Percentiles rank a stretch among this genome's conserved stretches.
Conservation (phyloP, 2,329 filamentous ascomycete genomes). For the Ophiostoma fasciatum region DNA sequence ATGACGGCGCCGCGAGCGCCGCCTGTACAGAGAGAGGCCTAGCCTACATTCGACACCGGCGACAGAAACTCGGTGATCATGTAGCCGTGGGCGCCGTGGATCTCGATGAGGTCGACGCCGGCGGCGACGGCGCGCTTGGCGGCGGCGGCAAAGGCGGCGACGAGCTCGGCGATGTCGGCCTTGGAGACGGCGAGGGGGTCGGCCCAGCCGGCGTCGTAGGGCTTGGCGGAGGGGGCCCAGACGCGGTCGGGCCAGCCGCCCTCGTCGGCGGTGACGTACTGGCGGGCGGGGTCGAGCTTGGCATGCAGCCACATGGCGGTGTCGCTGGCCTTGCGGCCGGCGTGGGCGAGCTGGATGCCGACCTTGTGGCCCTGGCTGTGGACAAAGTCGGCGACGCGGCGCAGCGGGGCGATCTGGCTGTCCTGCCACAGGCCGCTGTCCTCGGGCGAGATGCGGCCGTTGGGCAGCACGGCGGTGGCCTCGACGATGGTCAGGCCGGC, state of each 20-base stretch:
- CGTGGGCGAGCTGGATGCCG: conserved; percentile 70
- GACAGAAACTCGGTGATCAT: conserved; percentile 51
- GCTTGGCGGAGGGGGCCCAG: conserved; percentile 33
- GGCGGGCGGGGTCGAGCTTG: conserved; percentile 30
- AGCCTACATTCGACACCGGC: conserved; percentile 36
- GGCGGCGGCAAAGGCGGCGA: conserved; percentile 44
- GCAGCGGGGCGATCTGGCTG: conserved; percentile 59
- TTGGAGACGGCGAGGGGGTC: conserved; percentile 52
- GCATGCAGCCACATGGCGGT: conserved; percentile 45
- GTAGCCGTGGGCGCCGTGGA: conserved; percentile 51
- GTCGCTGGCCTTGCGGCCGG: conserved; percentile 53
- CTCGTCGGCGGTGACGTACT: conserved; percentile 35
- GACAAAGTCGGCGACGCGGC: conserved; percentile 59
- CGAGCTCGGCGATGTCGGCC: conserved; percentile 51
- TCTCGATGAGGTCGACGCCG: conserved; percentile 64
- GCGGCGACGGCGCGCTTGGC: conserved; percentile 47
- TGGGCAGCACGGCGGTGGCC: conserved; percentile 58
- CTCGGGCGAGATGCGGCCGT: conserved; percentile 72
- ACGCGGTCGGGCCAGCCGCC: conserved; percentile 45
- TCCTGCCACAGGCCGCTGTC: conserved; percentile 75
- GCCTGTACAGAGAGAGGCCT: not conserved
- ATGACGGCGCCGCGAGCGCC: too few relatives aligned
- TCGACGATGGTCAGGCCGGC: conserved; percentile 63
- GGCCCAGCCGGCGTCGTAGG: conserved; percentile 47
- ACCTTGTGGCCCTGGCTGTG: conserved; percentile 66